Evolutionary conservation across 1,284 basidiomycete genomes (phyloP).

Genomic region (Moesziomyces aphidis): DNA sequence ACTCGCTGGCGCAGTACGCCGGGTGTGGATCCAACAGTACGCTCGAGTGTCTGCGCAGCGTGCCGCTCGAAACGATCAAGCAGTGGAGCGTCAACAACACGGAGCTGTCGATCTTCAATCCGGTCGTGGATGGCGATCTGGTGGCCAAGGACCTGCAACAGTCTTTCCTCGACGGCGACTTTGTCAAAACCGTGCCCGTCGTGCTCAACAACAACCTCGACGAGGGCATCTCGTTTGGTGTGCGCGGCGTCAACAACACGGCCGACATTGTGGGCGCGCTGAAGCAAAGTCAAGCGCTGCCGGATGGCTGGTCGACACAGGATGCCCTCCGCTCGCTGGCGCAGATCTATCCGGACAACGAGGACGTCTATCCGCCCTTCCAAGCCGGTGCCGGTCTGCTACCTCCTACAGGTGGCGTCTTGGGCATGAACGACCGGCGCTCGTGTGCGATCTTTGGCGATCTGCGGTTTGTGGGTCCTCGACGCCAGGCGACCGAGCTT

Average conservation of each 20-base stretch:
- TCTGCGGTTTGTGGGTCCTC: conserved; percentile 19
- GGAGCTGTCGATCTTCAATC: conserved; percentile 6
- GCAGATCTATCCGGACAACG: conserved; percentile 33
- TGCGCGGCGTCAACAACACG: conserved; percentile 28
- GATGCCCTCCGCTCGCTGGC: conserved; percentile 1
- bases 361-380: conserved; percentile 34
- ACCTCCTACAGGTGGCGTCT: conserved; percentile 3
- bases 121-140: conserved; percentile 33
- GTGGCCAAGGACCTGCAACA: conserved; percentile 28
- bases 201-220: conserved; percentile 28
- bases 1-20: conserved; percentile 6
- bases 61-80: conserved; percentile 31
- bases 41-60: conserved; percentile 25
- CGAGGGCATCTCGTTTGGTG: conserved; percentile 40
- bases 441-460: conserved; percentile 38
- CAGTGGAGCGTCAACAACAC: conserved; percentile 17
- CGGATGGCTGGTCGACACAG: conserved; percentile 11
- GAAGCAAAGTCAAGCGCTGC: conserved; percentile 6
- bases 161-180: conserved; percentile 20
- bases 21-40: conserved; percentile 6
- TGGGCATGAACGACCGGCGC: conserved; percentile 27
- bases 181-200: conserved; percentile 14
- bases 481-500: conserved; percentile 14
- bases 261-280: conserved; percentile 19
- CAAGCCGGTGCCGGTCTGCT: conserved; percentile 30